phyloP scores from a whole-genome alignment of 768 basidiomycete species.

The Termitomyces sp. region DNA sequence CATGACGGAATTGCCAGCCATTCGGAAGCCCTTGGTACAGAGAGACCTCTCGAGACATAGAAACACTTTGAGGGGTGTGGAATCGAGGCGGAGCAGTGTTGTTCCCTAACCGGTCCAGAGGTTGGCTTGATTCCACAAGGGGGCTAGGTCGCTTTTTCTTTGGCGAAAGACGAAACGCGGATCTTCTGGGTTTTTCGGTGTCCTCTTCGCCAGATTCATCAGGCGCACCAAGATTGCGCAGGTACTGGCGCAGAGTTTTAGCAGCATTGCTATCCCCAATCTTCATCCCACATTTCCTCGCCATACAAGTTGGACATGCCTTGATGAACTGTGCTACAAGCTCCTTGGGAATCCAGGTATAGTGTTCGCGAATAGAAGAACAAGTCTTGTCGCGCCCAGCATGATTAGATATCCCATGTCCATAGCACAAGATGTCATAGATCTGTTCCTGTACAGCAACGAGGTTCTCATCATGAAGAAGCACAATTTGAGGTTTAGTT shows the following conservation, averaged over 20 bases:
- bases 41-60: slow-evolving; percentile 43
- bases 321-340: slow-evolving; percentile 76
- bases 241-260: slow-evolving; percentile 13
- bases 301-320: slow-evolving; percentile 70
- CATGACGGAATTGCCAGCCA: slow-evolving; percentile 40
- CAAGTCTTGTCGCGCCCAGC: slow-evolving; percentile 80
- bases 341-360: slow-evolving; percentile 84
- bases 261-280: slow-evolving; percentile 7
- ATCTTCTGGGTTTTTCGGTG: not conserved
- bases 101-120: slow-evolving; percentile 6
- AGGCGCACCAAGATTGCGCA: slow-evolving; percentile 1
- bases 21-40: slow-evolving; percentile 41
- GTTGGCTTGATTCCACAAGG: not conserved
- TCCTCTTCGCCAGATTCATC: not conserved
- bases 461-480: slow-evolving; percentile 67
- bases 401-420: slow-evolving; percentile 60
- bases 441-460: slow-evolving; percentile 77
- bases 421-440: slow-evolving; percentile 72
- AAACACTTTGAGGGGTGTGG: slow-evolving; percentile 15
- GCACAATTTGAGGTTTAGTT: slow-evolving; percentile 27
- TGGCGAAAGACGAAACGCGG: not conserved
- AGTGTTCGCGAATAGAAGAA: slow-evolving; percentile 56
- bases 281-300: slow-evolving; percentile 33
- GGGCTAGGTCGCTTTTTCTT: not conserved
- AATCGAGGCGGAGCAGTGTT: slow-evolving; percentile 6